A percentile compares a stretch with the other conserved stretches of the same genome.
Conservation (phyloP, 345 rosid genomes). For the Brassica cretica region DNA sequence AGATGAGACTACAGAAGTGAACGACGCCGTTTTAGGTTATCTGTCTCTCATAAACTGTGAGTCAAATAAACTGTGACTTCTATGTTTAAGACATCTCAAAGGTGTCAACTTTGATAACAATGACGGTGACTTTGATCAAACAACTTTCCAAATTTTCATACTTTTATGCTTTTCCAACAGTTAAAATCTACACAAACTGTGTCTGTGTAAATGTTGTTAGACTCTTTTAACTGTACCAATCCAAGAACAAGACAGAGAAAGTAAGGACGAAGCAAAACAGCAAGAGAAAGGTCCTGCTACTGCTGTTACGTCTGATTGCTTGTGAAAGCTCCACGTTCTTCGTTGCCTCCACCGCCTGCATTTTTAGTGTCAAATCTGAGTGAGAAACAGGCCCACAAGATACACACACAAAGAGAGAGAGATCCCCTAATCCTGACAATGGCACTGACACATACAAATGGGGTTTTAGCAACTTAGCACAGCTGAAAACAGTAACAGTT, state of each 20-base stretch:
- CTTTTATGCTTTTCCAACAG: conserved; percentile 4
- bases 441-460: conserved; percentile 11
- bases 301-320: conserved; percentile 76
- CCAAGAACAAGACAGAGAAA: conserved; percentile 85
- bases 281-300: conserved; percentile 89
- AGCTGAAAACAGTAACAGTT: conserved; percentile 13
- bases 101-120: conserved; percentile 28
- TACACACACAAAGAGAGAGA: too few species aligned
- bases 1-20: conserved; percentile 17
- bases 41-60: conserved; percentile 1
- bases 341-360: conserved; percentile 91
- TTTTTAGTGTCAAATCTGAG: conserved; percentile 2
- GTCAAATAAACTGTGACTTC: conserved; percentile 20
- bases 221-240: conserved; percentile 65
- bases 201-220: not conserved
- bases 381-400: not conserved
- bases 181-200: conserved; percentile 22
- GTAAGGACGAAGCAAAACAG: conserved; percentile 82
- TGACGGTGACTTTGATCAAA: conserved; percentile 17
- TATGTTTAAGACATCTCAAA: conserved; percentile 28
- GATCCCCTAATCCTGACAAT: not conserved
- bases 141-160: not conserved
- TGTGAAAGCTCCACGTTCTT: conserved; percentile 77
- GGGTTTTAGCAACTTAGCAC: conserved; percentile 7
- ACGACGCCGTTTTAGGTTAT: conserved; percentile 38